Evolutionary conservation across 2,329 filamentous ascomycete species (phyloP), one percentile per base, ranked within the genome.

Genomic region (Epichloe sylvatica): DNA sequence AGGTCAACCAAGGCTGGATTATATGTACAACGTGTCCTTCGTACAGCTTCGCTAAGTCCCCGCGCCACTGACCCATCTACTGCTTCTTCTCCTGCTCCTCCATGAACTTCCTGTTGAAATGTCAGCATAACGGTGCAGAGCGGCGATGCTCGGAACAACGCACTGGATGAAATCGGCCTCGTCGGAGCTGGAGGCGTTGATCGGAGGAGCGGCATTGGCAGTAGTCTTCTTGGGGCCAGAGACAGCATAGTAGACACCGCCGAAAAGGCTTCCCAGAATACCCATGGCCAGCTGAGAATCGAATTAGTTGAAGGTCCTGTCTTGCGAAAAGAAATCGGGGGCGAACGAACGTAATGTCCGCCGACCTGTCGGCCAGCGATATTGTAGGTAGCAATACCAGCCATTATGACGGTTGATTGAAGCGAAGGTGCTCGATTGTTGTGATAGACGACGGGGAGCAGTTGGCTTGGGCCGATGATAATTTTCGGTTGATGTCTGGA

Each of bases 151-250:
- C 46, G 57, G 61, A 61, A 60, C 59, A 56, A 63, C 74, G 70
- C 66, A 80, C 77, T 80, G 78, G 71, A 81, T 79, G 67, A 81
- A 81, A 63, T 80, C 75, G 65, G 73, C 76, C 70, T 81, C 77
- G 62, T 80, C 77, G 59, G 76, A 70, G 68, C 71, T 78, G 47
- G 75, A 73, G 52, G 77, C 77, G 65, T 80, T 80, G 70, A 81
- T 77, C 46, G 77, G 77, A 54, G 77, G 77, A 46, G 73, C 64
- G 52, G 71, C 68, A 44, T 62, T 59, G 54, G 72, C 70, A 41
- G 68, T 60, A 52, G 69, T 65, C 55, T 67, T 67, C 56, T 70
- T 70, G 62, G 70, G 64, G 53, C 76, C 72, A 45, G 67, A 64
- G 50, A 67, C 52, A 49, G 68, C 66, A 38, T 68, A 59, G 63